Base-by-base conservation (phyloP, 2,329 filamentous ascomycete genomes). In the Claviceps humidiphila region DNA sequence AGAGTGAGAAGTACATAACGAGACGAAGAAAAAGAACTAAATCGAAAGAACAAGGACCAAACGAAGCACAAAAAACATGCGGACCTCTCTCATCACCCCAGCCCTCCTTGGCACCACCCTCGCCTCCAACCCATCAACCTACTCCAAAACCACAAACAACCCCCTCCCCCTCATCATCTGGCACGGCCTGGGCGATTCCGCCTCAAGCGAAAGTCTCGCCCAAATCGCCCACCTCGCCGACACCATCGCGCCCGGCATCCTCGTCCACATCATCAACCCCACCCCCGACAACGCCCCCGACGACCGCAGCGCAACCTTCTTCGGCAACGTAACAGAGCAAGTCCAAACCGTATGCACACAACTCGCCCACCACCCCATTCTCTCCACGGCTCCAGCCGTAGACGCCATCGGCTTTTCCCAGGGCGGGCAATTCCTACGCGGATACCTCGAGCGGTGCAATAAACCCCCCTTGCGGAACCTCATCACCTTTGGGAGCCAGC, bases 381-480 rank as follows among this genome's bases (percentile, higher is more conserved):
- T 96, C 16, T 84, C 84, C 53, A 87, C 84, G 6, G 87, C 87
- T 0, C 86, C 87, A 0, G 88, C 85, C 57, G 76, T 96, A 64
- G 93, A 97, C 68, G 91, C 90, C 38, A 72, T 98, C 39, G 93
- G 93, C 30, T 96, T 98, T 74, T 93, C 87, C 14, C 93, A 98
- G 68, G 93, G 93, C 57, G 93, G 93, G 1, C 88, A 95, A 66
- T 96, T 98, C 72, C 78, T 98, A n/a, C 83, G 93, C 54, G 93
- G 78, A 24, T 90, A 95, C 66, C 74, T 95, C 57, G 83, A 98
- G 74, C 80, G 88, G 44, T 98, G 93, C 74, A 93, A 89, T 66
- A 63, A 61, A 38, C 84, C 89, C 0, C 82, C 80, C 4, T 79
- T 95, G 13, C 78, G 81, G 58, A 90, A 80, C 64, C 78, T 96